A percentile compares a stretch with the other conserved stretches of the same genome.
Conservation (phyloP, 2,329 filamentous ascomycete species). For the Coniochaeta sp. region DNA sequence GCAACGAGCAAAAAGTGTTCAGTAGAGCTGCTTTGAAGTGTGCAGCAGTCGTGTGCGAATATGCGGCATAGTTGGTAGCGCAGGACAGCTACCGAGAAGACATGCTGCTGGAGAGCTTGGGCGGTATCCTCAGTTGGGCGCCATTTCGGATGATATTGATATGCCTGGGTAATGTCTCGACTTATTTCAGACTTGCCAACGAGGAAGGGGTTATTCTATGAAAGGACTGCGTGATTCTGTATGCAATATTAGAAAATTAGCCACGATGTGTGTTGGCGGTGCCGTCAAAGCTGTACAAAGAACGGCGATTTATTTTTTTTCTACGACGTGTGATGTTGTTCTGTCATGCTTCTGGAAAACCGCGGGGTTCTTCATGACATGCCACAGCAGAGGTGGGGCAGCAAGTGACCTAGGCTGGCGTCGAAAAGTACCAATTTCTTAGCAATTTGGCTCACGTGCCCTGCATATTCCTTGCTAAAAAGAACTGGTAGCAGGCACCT, state of each 20-base stretch:
- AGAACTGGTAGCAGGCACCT: no score
- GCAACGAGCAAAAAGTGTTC: slow-evolving; percentile 1
- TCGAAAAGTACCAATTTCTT: not conserved
- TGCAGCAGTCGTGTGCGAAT: slow-evolving; percentile 12
- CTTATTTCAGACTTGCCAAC: not conserved
- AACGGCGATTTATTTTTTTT: not conserved
- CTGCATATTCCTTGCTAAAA: not conserved
- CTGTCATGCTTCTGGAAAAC: not conserved
- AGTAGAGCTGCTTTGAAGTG: slow-evolving; percentile 19
- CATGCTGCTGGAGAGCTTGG: slow-evolving; percentile 8
- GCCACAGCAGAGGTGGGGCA: not conserved
- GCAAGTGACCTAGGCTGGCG: not conserved
- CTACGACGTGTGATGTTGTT: not conserved
- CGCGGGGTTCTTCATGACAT: slow-evolving; percentile 1
- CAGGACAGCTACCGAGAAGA: slow-evolving; percentile 13
- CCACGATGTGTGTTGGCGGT: not conserved
- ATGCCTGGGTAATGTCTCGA: slow-evolving; percentile 1
- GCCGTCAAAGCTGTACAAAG: not conserved
- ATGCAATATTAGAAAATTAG: not conserved
- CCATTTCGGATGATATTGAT: slow-evolving; percentile 7
- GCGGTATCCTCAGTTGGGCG: slow-evolving; percentile 10
- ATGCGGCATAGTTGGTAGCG: slow-evolving; percentile 17
- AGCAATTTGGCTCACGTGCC: not conserved
- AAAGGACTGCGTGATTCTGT: not conserved
- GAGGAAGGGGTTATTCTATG: not conserved